Conservation (phyloP, 2,329 filamentous ascomycete genomes). For the Colletotrichum euphorbiae region DNA sequence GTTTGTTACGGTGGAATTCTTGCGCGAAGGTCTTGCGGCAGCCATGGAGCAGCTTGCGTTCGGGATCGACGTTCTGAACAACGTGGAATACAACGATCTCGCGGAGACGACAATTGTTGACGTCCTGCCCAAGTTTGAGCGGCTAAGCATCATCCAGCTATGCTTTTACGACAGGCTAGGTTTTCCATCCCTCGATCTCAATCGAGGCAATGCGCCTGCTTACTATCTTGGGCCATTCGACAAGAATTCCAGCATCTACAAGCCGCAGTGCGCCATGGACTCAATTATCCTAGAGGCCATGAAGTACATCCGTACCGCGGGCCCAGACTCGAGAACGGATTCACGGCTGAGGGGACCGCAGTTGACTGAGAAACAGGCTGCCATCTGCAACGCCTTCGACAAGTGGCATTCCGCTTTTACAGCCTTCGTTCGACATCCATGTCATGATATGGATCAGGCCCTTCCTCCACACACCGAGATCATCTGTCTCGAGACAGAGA, state of each 20-base stretch:
- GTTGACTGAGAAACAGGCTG: constrained; percentile 22
- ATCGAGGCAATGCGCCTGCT: not conserved
- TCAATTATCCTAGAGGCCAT: constrained; percentile 36
- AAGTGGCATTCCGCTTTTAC: constrained; percentile 32
- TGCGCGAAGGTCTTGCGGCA: constrained; percentile 46
- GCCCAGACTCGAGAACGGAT: constrained; percentile 28
- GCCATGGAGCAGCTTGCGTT: constrained; percentile 33
- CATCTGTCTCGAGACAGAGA: constrained; percentile 31
- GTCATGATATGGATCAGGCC: constrained; percentile 2
- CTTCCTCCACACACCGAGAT: constrained; percentile 22
- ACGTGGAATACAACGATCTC: constrained; percentile 27
- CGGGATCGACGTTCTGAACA: constrained; percentile 31
- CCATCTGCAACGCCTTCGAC: constrained; percentile 28
- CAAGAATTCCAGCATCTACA: constrained; percentile 28
- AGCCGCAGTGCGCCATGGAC: constrained; percentile 31
- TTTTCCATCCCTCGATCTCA: constrained; percentile 25
- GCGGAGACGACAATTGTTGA: constrained; percentile 18
- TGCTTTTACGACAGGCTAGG: constrained; percentile 27
- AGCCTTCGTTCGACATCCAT: constrained; percentile 15
- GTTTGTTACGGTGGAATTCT: constrained; percentile 66
- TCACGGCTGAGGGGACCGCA: constrained; percentile 32
- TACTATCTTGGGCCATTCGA: constrained; percentile 31
- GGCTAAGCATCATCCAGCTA: constrained; percentile 31
- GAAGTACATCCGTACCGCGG: constrained; percentile 21
- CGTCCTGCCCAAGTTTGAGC: constrained; percentile 29